phyloP scores from a whole-genome alignment of 768 basidiomycete genomes.

The Lepiota brunneoincarnata region DNA sequence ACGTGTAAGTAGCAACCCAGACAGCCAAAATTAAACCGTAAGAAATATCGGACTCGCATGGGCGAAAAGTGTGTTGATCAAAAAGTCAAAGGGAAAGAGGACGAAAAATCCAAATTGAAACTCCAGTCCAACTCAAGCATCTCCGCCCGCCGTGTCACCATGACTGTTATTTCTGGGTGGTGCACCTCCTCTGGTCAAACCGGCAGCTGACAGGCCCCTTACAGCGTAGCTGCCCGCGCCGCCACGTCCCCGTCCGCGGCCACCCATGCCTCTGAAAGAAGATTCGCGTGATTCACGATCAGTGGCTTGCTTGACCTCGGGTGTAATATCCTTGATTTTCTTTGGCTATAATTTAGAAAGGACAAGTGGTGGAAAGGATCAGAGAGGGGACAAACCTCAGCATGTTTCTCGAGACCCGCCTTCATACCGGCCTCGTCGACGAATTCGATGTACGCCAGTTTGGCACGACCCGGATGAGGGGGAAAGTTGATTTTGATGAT shows the following conservation, averaged over 20 bases:
- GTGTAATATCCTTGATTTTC: constrained; percentile 66
- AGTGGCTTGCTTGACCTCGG: constrained; percentile 73
- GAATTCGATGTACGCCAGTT: constrained; percentile 86
- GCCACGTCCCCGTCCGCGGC: constrained; percentile 39
- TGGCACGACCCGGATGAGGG: constrained; percentile 44
- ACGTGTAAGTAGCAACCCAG: constrained; percentile 1
- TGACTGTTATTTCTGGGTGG: constrained; percentile 1
- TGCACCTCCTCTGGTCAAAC: constrained; percentile 44
- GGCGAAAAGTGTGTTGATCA: background rate
- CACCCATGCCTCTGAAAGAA: constrained; percentile 27
- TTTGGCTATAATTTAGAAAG: constrained; percentile 24
- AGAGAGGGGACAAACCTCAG: constrained; percentile 48
- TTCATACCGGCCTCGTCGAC: constrained; percentile 86
- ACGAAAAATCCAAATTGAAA: background rate
- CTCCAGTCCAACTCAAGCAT: constrained; percentile 2
- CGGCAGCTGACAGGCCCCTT: constrained; percentile 67
- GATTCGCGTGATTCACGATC: constrained; percentile 45
- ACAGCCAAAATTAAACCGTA: constrained; percentile 1
- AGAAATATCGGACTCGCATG: background rate
- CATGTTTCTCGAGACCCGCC: constrained; percentile 70
- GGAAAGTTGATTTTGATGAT: constrained; percentile 71
- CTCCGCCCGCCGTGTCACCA: constrained; percentile 1
- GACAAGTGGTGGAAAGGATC: constrained; percentile 1
- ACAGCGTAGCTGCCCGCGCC: constrained; percentile 61
- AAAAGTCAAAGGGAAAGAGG: background rate